Evolutionary conservation across 2,329 filamentous ascomycete genomes (phyloP).

Genomic region (Parafenestella ontariensis): DNA sequence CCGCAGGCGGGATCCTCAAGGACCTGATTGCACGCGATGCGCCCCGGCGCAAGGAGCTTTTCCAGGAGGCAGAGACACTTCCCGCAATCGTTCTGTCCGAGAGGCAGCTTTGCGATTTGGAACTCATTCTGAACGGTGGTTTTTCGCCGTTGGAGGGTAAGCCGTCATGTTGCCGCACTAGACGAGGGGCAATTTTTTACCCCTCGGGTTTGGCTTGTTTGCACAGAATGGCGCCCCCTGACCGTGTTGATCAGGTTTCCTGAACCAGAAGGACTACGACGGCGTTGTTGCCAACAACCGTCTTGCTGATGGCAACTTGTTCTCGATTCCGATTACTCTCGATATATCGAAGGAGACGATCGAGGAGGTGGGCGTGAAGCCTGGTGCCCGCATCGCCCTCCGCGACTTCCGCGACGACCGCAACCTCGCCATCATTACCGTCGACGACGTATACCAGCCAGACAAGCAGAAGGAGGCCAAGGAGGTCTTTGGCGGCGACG

Average conservation of each 20-base stretch:
- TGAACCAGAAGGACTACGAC: conserved; percentile 97
- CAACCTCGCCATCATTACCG: conserved; percentile 92
- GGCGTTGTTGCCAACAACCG: conserved; percentile 89
- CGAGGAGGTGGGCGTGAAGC: conserved; percentile 75
- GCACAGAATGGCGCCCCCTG: conserved; percentile 10
- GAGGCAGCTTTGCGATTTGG: conserved; percentile 96
- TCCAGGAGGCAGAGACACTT: conserved; percentile 82
- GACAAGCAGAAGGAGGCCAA: conserved; percentile 96
- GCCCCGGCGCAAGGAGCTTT: conserved; percentile 79
- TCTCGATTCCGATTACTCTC: conserved; percentile 96
- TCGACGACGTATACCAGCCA: conserved; percentile 94
- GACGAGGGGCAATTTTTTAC: conserved; percentile 13
- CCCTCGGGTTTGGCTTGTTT: conserved; percentile 41
- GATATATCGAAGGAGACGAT: conserved; percentile 81
- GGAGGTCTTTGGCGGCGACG: conserved; percentile 92
- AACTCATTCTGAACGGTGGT: conserved; percentile 95
- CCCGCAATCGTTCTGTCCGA: conserved; percentile 86
- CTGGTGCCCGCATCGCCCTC: conserved; percentile 83
- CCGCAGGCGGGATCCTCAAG: conserved; percentile 86
- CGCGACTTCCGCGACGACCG: conserved; percentile 96
- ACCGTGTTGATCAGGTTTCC: conserved; percentile 71
- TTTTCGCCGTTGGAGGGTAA: conserved; percentile 98
- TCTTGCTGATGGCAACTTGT: conserved; percentile 86
- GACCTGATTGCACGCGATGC: conserved; percentile 94
- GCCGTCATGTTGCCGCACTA: conserved; percentile 25